Base-by-base conservation (phyloP, 1,139 yeast genomes). In the Maudiozyma humilis region DNA sequence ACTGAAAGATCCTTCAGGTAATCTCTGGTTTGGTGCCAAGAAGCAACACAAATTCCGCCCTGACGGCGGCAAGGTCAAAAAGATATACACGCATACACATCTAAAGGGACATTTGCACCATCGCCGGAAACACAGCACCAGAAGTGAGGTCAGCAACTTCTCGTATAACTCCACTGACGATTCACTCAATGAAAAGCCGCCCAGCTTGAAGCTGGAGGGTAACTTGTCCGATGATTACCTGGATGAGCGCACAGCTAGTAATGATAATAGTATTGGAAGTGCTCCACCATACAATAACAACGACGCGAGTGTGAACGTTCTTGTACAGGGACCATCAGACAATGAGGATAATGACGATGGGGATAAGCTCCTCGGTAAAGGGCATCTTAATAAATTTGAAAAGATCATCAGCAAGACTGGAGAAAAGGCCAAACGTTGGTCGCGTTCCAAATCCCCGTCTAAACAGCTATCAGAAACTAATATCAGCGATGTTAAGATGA, bases 11-110 rank as follows among this genome's bases (percentile, higher is more conserved):
- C 66, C 81, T 0, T 62, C 68, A 6, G 88, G 88, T 0, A 69
- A 72, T 27, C 57, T 71, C 6, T 78, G 89, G 83, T 80, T 74
- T 52, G 80, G 80, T 7, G 16, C 17, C 1, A 14, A 32, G 8
- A 23, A 32, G 10, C n/a, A 12, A 3, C 40, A 37, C 23, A 29
- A 27, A 25, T 30, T 29, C 18, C 29, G 41, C 14, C 17, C 32
- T 2, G 32, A 36, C 1, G 47, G 47, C 6, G 31, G 36, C 16
- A 32, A 31, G 31, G 29, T 23, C 17, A 40, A 29, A 19, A 45
- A 31, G 23, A 36, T 20, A 14, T 16, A 45, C 42, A 25, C 38
- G 33, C 16, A 47, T 40, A 35, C 44, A 43, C 33, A 49, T 41
- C 30, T 45, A 36, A 7, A 42, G 44, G 20, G 47, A 44, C 35